These are phyloP conservation scores for Coelastrella sp. DNA, from an alignment of 139 green algal genomes.

Conservation along the genomic window DNA sequence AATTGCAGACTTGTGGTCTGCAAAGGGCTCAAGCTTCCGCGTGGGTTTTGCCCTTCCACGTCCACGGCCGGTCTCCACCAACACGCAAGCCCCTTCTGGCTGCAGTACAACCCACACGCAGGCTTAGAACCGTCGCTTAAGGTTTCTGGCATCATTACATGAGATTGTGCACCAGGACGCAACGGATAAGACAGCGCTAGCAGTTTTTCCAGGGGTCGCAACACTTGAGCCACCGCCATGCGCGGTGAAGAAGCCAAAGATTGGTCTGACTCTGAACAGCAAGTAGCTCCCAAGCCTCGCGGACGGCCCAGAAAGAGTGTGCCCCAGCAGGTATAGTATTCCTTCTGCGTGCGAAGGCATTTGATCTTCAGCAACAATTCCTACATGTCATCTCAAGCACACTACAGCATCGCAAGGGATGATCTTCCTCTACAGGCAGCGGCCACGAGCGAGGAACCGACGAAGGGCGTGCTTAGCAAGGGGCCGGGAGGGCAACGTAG, in stretches of 20 bases:
- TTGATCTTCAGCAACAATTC: background rate
- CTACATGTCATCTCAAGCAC: too few relatives aligned
- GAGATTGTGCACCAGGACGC: background rate
- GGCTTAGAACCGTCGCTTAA: background rate
- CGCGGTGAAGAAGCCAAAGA: background rate
- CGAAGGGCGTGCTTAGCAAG: background rate
- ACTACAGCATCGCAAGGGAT: too few relatives aligned
- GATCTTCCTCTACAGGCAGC: background rate
- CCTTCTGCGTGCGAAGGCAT: background rate
- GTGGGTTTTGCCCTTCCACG: conserved; percentile 1
- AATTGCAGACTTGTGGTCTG: too few relatives aligned
- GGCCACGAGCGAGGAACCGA: conserved; percentile 31
- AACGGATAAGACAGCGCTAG: background rate
- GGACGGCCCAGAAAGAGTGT: conserved; percentile 12
- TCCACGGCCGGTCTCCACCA: background rate
- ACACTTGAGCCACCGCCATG: background rate
- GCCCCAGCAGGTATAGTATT: background rate
- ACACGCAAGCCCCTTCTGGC: background rate
- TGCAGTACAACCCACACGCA: background rate
- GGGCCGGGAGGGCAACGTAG: conserved; percentile 24
- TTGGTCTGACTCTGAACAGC: background rate
- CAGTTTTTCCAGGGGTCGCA: background rate
- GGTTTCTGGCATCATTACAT: background rate
- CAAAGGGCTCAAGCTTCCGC: background rate
- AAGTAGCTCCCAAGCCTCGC: background rate